Percentiles rank a stretch among this genome's conserved stretches.
These are phyloP conservation scores for Funneliformis caledonium DNA, from an alignment of 371 early-diverging fungal species.

Conservation along the genomic window DNA sequence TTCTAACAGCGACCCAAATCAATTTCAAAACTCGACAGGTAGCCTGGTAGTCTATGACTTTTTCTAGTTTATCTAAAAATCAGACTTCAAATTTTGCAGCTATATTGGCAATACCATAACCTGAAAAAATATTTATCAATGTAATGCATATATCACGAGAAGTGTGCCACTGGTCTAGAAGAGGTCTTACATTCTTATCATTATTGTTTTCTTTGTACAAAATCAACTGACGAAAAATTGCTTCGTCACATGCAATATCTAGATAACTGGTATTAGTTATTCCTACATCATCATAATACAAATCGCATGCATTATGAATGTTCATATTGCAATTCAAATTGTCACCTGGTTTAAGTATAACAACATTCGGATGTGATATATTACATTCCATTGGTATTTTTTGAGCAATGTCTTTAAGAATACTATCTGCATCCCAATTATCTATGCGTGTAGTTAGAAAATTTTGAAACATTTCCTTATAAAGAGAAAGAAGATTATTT, in stretches of 20 bases:
- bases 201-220: not conserved
- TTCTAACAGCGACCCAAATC: not conserved
- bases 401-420: slow-evolving; percentile 7
- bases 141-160: not conserved
- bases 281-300: slow-evolving; percentile 5
- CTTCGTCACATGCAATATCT: slow-evolving; percentile 10
- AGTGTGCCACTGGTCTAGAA: not conserved
- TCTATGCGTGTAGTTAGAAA: not conserved
- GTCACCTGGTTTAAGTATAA: slow-evolving; percentile 6
- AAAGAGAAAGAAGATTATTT: not conserved
- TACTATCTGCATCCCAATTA: not conserved
- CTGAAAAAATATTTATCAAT: not conserved
- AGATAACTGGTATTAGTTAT: not conserved
- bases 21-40: not conserved
- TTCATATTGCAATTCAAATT: not conserved
- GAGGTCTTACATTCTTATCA: not conserved
- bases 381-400: not conserved
- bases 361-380: not conserved
- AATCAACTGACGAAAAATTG: not conserved
- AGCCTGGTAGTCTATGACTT: not conserved
- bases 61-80: not conserved
- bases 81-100: not conserved
- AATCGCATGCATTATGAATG: not conserved
- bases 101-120: slow-evolving; percentile 9
- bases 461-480: not conserved